A percentile compares a stretch with the other conserved stretches of the same genome.
phyloP scores from a whole-genome alignment of 2,329 filamentous ascomycete genomes.

The Sporothrix pseudoabietina region DNA sequence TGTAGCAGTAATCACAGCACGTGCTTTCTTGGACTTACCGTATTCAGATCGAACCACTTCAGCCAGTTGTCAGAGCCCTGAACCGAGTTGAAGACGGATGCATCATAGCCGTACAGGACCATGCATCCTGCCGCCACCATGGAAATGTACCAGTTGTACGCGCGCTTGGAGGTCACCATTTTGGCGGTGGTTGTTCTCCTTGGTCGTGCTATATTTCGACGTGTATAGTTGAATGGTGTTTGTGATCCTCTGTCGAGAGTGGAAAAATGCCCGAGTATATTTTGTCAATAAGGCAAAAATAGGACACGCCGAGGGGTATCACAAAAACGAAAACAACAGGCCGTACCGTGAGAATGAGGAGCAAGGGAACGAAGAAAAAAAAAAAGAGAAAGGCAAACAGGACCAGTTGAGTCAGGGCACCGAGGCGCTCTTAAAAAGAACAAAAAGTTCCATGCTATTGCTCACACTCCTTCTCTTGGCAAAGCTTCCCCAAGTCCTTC shows the following conservation, averaged over 20 bases:
- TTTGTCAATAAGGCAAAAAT: neutral
- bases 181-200: conserved; percentile 31
- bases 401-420: neutral
- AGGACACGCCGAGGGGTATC: neutral
- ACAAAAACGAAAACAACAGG: conserved; percentile 2
- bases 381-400: neutral
- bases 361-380: neutral
- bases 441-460: neutral
- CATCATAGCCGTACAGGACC: conserved; percentile 75
- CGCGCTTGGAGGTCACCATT: conserved; percentile 37
- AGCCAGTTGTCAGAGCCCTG: conserved; percentile 69
- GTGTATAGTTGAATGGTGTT: neutral
- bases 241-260: no score
- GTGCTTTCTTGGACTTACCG: conserved; percentile 10
- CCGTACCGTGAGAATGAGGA: conserved; percentile 4
- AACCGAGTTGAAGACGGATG: conserved; percentile 72
- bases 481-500: neutral
- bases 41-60: conserved; percentile 59
- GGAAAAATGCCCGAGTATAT: neutral
- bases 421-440: conserved; percentile 2
- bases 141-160: conserved; percentile 58
- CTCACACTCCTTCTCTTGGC: neutral
- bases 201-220: neutral
- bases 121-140: conserved; percentile 72
- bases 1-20: neutral